Base-by-base conservation (phyloP, 1,284 basidiomycete genomes). In the Cryptococcus sp. region DNA sequence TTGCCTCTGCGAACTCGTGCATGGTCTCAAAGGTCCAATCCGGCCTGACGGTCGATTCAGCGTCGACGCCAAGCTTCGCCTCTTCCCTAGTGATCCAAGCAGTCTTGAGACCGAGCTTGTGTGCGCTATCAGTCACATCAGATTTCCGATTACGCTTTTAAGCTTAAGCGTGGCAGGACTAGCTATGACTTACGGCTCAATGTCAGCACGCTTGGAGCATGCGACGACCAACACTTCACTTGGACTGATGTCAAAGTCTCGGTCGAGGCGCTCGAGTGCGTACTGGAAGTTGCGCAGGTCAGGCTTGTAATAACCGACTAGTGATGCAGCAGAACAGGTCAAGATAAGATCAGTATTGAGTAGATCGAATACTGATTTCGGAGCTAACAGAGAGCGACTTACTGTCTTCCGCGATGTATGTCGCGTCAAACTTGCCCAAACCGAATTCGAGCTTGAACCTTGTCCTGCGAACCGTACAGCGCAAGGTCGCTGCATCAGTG, bases 291-390 rank as follows among this genome's bases (percentile, higher is more conserved):
- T 73, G 20, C 58, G 23, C 40, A 66, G 57, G 40, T 65, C 59
- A 19, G 72, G 73, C 56, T 73, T 74, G 61, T 72, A 73, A 1
- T 60, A 62, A 13, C 70, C 70, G 55, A 74, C 68, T 66, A 34
- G 34, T 22, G 23, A n/a, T n/a, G n/a, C n/a, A n/a, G n/a, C n/a
- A n/a, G 25, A n/a, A 19, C 20, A 16, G 0, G 20, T 15, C 2
- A 4, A 16, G 8, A n/a, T 2, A 44, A 10, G 13, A 19, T 46
- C 50, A 48, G 19, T 17, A 22, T 45, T 3, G 22, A 8, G 6
- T 4, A 44, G 22, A 22, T 46, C 15, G 4, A 43, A 17, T 20
- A 20, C 55, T 15, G 20, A 46, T 46, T 17, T 20, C 26, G 20
- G 8, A 46, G 0, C 16, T 39, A 49, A 40, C n/a, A n/a, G 23